A percentile compares a stretch with the other conserved stretches of the same genome.
These are phyloP conservation scores for Beauveria varroae DNA, from an alignment of 2,329 filamentous ascomycete genomes.

Conservation along the genomic window DNA sequence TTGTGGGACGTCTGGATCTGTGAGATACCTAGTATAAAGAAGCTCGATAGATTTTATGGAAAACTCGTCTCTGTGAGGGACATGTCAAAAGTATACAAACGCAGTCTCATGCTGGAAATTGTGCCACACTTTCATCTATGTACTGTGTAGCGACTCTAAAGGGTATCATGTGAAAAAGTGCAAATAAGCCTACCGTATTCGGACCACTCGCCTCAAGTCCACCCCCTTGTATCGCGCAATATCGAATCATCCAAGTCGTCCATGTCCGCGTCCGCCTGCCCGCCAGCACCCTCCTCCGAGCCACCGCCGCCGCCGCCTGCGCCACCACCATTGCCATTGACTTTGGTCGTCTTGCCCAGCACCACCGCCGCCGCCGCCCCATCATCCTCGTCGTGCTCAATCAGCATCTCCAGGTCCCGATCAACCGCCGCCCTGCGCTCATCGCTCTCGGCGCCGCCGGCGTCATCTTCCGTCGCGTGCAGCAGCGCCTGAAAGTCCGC, in stretches of 20 bases:
- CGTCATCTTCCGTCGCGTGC: constrained; percentile 36
- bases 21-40: constrained; percentile 25
- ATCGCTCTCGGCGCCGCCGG: constrained; percentile 24
- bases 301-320: constrained; percentile 4
- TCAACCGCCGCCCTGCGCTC: constrained; percentile 30
- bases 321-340: constrained; percentile 17
- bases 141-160: not conserved
- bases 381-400: constrained; percentile 39
- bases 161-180: constrained; percentile 1
- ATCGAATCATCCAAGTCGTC: constrained; percentile 5
- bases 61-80: not conserved
- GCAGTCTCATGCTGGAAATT: not conserved
- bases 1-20: constrained; percentile 24
- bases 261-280: constrained; percentile 8
- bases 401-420: constrained; percentile 44
- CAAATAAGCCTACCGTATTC: not conserved
- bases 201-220: not conserved
- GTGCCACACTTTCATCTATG: not conserved
- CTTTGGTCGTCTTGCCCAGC: constrained; percentile 2
- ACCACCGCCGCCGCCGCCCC: constrained; percentile 13
- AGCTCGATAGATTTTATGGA: constrained; percentile 16
- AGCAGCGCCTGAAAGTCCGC: constrained; percentile 48
- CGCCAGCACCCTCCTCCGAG: not conserved
- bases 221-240: not conserved
- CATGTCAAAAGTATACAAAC: not conserved